Evolutionary conservation across 441 rosid species (phyloP).

Genomic region (Arabidopsis hybrid): DNA sequence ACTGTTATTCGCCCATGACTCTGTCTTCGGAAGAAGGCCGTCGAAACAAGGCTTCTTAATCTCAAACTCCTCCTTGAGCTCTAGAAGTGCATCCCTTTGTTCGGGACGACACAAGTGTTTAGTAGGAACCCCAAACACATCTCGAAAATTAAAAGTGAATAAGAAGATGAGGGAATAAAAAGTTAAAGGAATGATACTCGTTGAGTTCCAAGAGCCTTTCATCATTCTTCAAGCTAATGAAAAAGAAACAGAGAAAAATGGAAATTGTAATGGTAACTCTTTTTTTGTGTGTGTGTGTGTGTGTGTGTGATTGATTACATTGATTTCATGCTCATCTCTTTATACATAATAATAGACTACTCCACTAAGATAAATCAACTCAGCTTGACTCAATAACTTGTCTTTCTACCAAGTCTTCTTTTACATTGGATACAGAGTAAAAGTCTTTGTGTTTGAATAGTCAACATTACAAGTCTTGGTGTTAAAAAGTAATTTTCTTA

Average conservation of each 20-base stretch:
- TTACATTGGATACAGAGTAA: background rate
- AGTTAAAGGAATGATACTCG: background rate
- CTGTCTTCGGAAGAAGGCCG: background rate
- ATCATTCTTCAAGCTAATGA: background rate
- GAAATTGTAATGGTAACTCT: background rate
- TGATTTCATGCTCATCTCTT: background rate
- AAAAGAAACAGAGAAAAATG: background rate
- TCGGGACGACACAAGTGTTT: background rate
- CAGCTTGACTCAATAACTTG: background rate
- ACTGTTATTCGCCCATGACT: background rate
- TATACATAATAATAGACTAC: background rate
- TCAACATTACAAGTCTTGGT: too few relatives aligned
- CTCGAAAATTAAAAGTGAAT: background rate
- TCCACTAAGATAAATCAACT: background rate
- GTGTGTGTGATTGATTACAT: background rate
- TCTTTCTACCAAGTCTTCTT: background rate
- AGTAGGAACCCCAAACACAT: background rate
- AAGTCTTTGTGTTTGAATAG: background rate
- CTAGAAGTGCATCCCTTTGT: background rate
- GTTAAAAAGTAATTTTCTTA: too few relatives aligned
- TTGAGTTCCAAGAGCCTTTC: slow-evolving; percentile 1
- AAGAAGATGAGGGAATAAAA: background rate
- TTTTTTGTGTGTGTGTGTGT: too few relatives aligned
- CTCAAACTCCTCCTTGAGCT: background rate
- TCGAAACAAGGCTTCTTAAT: background rate